These are phyloP conservation scores for Condylostoma magnum DNA, from an alignment of 169 alveolate genomes.

Conservation along the genomic window DNA sequence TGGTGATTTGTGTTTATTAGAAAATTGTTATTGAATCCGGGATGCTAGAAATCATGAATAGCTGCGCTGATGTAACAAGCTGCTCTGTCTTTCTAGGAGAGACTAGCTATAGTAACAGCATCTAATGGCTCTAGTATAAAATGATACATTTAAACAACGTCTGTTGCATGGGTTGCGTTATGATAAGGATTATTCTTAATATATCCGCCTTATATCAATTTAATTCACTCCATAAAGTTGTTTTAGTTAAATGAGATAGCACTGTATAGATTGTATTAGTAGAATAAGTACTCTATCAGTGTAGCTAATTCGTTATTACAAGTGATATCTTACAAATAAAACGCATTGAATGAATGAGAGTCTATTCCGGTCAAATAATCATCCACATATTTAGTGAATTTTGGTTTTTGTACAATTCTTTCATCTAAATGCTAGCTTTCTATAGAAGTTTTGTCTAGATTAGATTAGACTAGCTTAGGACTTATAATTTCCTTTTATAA, in stretches of 20 bases:
- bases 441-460: background rate
- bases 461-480: background rate
- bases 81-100: conserved; percentile 35
- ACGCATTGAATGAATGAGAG: background rate
- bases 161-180: conserved; percentile 73
- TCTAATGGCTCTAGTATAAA: conserved; percentile 21
- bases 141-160: conserved; percentile 59
- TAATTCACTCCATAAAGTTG: background rate
- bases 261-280: background rate
- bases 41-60: conserved; percentile 76
- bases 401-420: background rate
- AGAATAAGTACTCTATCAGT: background rate
- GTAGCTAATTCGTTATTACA: background rate
- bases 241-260: background rate
- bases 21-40: conserved; percentile 61
- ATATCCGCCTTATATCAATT: background rate
- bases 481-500: background rate
- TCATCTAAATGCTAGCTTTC: background rate
- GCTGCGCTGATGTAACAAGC: conserved; percentile 62
- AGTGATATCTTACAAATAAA: background rate
- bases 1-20: conserved; percentile 49
- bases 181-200: conserved; percentile 59
- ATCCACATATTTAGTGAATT: background rate
- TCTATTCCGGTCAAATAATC: background rate
- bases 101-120: background rate